Evolutionary conservation across 2,329 filamentous ascomycete species (phyloP), one percentile per base, ranked within the genome.

Genomic region (Neocucurbitaria cava): DNA sequence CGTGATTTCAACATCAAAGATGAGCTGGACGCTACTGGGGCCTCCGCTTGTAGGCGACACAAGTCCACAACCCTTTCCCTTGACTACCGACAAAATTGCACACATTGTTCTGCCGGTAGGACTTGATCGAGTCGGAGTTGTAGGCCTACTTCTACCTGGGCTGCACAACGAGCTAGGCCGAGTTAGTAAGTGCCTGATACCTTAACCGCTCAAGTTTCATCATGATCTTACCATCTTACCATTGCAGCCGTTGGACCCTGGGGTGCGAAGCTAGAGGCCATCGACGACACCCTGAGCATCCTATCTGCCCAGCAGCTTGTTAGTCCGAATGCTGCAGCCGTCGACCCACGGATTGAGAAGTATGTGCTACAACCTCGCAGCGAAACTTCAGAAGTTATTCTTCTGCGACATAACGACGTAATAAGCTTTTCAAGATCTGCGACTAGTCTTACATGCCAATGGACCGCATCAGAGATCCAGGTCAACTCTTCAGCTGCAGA

Each of bases 401-500:
- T 76, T 3, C 52, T 76, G 30, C 67, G 73, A 6, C 53, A 68
- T 38, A 58, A 56, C 20, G 73, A 76, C 40, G 36, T 48, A 2
- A 59, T 76, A 15, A 50, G 26, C n/a, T 61, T 64, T 6, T 24
- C 63, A 2, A 51, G 24, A 4, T n/a, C 46, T 2, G n/a, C 23
- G 9, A 31, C 35, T 23, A 45, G 17, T 39, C 21, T 75, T 5
- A 59, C 26, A 7, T 65, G 68, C 35, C 43, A 28, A 3, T 69
- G 62, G 59, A 51, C 54, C 18, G 40, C 58, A 5, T 49, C 66
- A 0, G 62, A 73, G 46, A 56, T 73, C 13, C 70, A 73, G 49
- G 72, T 75, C 30, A 66, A 67, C 30, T 73, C 71, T 1, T 73
- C 72, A 5, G 64, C 63, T n/a, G 61, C 54, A 17, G 61, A 64